Evolutionary conservation across 371 early-diverging fungal species (phyloP).

Genomic region (Hamiltosporidium tvaerminnensis): DNA sequence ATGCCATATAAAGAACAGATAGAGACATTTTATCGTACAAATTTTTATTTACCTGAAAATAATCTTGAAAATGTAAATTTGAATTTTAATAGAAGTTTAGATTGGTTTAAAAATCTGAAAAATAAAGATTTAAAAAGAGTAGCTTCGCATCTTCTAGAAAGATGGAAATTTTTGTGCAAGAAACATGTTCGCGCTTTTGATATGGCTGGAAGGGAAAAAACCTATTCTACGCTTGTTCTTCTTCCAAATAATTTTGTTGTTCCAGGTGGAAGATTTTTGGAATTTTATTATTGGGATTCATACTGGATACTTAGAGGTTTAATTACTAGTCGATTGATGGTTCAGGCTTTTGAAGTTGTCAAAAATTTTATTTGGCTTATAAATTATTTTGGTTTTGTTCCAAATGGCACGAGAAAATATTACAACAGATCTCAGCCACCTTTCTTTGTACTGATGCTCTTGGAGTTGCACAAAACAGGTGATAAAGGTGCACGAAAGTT

Average conservation of each 20-base stretch:
- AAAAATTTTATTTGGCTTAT: conserved; percentile 60
- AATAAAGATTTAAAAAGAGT: too few relatives aligned
- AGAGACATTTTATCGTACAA: too few relatives aligned
- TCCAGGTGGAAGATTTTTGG: conserved; percentile 71
- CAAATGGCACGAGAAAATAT: conserved; percentile 68
- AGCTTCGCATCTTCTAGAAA: too few relatives aligned
- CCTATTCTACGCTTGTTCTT: background rate
- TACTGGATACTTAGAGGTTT: conserved; percentile 67
- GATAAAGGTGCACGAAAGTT: background rate
- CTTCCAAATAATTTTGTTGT: conserved; percentile 60
- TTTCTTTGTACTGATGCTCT: background rate
- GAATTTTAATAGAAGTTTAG: too few relatives aligned
- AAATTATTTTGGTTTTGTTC: conserved; percentile 61
- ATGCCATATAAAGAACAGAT: too few relatives aligned
- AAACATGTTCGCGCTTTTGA: too few relatives aligned
- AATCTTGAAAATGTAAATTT: too few relatives aligned
- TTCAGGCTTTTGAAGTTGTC: conserved; percentile 56
- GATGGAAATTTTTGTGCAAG: too few relatives aligned
- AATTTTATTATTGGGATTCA: conserved; percentile 78
- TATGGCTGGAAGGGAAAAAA: background rate
- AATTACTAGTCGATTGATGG: conserved; percentile 56
- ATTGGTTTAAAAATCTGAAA: too few relatives aligned
- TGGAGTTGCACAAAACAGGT: background rate
- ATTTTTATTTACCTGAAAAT: too few relatives aligned
- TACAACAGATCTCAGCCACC: conserved; percentile 78